Evolutionary conservation across 257 asterid genomes (phyloP).

Genomic region (Solanum sejunctum): DNA sequence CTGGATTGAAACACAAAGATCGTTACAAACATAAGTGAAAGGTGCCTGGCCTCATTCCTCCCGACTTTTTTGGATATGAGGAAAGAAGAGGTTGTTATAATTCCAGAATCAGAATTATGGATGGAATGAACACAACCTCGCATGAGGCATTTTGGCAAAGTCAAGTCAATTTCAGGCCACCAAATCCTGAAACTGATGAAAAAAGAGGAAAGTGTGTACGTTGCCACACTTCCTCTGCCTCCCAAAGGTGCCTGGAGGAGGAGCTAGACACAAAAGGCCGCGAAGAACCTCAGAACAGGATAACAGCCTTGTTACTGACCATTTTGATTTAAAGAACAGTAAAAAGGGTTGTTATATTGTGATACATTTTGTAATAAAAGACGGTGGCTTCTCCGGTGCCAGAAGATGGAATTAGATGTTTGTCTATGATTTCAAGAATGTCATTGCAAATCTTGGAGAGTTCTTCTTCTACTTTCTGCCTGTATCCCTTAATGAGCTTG

Average conservation of each 20-base stretch:
- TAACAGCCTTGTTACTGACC: background rate
- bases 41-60: background rate
- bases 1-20: background rate
- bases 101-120: background rate
- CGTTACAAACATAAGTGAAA: background rate
- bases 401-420: conserved; percentile 1
- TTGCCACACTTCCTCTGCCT: background rate
- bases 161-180: background rate
- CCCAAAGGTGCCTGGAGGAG: background rate
- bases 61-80: background rate
- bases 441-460: background rate
- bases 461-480: background rate
- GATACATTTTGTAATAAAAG: conserved; percentile 51
- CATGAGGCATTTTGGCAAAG: background rate
- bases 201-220: background rate
- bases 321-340: background rate
- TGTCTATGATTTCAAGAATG: background rate
- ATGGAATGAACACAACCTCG: background rate
- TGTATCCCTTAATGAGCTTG: background rate
- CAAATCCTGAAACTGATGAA: background rate
- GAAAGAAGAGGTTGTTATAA: background rate
- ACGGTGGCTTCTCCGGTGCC: background rate
- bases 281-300: background rate
- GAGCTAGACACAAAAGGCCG: rapidly evolving
- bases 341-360: background rate